Evolutionary conservation across 1,139 yeast genomes (phyloP), one percentile per base, ranked within the genome.

Genomic region (Pichia sp.): DNA sequence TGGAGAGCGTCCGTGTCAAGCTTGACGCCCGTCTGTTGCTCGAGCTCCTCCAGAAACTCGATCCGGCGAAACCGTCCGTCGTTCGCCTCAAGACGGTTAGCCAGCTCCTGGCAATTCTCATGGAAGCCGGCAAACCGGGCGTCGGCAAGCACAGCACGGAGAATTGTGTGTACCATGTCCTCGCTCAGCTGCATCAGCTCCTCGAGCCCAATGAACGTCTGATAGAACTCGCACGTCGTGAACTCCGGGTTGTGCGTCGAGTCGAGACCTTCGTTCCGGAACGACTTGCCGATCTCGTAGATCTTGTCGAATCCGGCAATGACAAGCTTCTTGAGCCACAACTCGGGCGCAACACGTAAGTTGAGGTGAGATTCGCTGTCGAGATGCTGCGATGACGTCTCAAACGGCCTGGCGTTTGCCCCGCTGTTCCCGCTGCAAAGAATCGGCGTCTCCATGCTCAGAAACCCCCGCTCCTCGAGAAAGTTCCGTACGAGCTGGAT

Each of bases 161-260:
- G 63, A 0, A 87, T 69, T 16, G 62, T 65, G 6, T 64, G 59
- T 50, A 90, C 76, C 58, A 91, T 61, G 1, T 73, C 73, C 64
- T 89, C 88, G 0, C 96, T 85, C 46, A 85, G 65, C 1, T 59
- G 58, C 77, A 90, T 85, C 57, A 92, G 73, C 49, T 87, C 89
- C 12, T 81, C 79, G 50, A 92, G 75, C 51, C 79, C 78, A 4
- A 92, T 85, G 64, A 81, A 91, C 1, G 93, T 81, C 70, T 87
- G 89, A 69, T 93, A 93, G 67, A 92, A 91, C 70, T 93, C 99
- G 73, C 97, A 91, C 12, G 93, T 83, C 16, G 96, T 85, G 67
- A 92, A 93, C 69, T 93, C 99, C 0, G 97, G 97, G 73, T 93
- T 93, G 68, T 93, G 99, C 1, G 97, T 89, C 55, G 85, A 78